Evolutionary conservation across 331 rosid species (phyloP).

Genomic region (Rosa hybrid): DNA sequence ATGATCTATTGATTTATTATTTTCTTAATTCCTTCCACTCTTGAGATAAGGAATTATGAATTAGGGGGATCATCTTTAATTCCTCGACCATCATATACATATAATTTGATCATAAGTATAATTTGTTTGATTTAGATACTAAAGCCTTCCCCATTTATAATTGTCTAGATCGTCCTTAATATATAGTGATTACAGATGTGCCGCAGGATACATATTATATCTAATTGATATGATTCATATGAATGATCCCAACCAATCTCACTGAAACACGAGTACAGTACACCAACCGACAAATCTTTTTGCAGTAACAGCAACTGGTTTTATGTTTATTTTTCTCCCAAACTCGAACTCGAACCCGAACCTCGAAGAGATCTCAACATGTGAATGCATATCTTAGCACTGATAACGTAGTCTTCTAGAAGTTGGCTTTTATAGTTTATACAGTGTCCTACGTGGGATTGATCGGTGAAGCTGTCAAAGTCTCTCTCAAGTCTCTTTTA

Average conservation of each 20-base stretch:
- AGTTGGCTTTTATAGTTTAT: background rate
- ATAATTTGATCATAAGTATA: background rate
- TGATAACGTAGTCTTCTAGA: background rate
- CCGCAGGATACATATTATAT: background rate
- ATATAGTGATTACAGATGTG: background rate
- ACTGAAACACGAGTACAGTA: background rate
- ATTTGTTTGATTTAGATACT: background rate
- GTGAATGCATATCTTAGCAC: conserved; percentile 6
- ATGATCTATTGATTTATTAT: no score
- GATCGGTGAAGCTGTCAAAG: background rate
- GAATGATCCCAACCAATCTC: background rate
- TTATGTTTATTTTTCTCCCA: background rate
- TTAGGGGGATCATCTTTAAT: no score
- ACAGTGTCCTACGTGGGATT: background rate
- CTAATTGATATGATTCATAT: background rate
- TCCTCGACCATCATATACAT: no score
- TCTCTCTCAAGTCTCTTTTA: background rate
- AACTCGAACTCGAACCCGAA: background rate
- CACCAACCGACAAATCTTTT: background rate
- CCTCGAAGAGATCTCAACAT: conserved; percentile 14
- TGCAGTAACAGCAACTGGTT: background rate
- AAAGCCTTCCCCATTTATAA: background rate
- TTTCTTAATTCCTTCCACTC: no score
- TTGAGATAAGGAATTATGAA: no score
- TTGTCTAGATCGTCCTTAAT: background rate